phyloP scores from a whole-genome alignment of 768 basidiomycete genomes.

The Lentinula raphanica region DNA sequence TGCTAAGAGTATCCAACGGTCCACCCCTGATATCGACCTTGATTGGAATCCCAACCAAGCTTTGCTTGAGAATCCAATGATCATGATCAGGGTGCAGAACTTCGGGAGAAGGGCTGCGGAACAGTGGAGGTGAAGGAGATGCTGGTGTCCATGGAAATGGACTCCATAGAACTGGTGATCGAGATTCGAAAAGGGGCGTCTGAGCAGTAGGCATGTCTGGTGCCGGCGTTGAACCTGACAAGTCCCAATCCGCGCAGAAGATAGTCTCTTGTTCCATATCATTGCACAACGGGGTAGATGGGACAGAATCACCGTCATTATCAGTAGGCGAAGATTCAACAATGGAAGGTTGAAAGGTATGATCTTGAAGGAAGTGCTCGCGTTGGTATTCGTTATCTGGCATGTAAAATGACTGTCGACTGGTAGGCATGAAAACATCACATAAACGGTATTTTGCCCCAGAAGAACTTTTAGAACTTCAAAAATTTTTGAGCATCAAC shows the following conservation, averaged over 20 bases:
- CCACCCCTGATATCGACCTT: neutral
- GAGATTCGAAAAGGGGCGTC: too few species aligned
- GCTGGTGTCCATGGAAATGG: neutral
- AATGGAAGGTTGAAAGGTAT: too few species aligned
- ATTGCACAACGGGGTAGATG: neutral
- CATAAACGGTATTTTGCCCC: neutral
- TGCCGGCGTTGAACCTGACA: neutral
- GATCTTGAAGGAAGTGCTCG: too few species aligned
- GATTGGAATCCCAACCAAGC: neutral
- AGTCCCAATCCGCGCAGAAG: neutral
- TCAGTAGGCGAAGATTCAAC: too few species aligned
- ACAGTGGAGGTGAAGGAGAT: neutral
- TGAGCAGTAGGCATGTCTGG: too few species aligned
- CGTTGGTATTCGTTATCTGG: neutral
- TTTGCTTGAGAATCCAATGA: neutral
- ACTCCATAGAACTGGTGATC: neutral
- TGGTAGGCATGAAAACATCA: slow-evolving; percentile 1
- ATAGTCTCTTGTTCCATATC: neutral
- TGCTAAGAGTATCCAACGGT: neutral
- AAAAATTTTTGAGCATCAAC: too few species aligned
- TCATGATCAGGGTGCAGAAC: neutral
- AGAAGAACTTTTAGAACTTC: too few species aligned
- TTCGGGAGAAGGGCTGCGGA: neutral
- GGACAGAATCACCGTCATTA: too few species aligned
- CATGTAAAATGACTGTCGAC: neutral